These are phyloP conservation scores for Parasitella parasitica DNA, from an alignment of 371 early-diverging fungal genomes.

Conservation along the genomic window DNA sequence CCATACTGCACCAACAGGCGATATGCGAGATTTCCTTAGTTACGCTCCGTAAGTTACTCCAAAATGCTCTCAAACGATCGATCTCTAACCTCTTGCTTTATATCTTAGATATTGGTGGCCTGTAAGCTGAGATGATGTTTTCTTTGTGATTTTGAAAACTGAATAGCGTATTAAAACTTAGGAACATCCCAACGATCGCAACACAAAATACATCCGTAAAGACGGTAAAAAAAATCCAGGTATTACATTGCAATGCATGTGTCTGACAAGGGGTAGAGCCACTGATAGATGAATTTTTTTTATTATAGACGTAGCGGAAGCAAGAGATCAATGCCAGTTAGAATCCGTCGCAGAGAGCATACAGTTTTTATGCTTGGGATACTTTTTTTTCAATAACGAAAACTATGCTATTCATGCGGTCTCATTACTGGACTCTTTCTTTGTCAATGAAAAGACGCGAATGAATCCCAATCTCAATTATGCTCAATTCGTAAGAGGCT, in stretches of 20 bases:
- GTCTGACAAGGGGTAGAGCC: neutral
- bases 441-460: slow-evolving; percentile 31
- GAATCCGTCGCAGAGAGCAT: slow-evolving; percentile 38
- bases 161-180: neutral
- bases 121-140: slow-evolving; percentile 16
- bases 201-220: slow-evolving; percentile 29
- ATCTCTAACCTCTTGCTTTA: too few relatives aligned
- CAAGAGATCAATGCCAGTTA: slow-evolving; percentile 38
- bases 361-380: slow-evolving; percentile 32
- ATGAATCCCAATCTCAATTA: slow-evolving; percentile 47
- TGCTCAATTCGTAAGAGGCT: slow-evolving; percentile 41
- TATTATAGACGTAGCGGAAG: slow-evolving; percentile 22
- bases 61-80: too few relatives aligned
- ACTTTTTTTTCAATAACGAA: slow-evolving; percentile 25
- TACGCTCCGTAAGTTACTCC: slow-evolving; percentile 45
- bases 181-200: slow-evolving; percentile 11
- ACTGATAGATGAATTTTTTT: neutral
- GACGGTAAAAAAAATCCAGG: slow-evolving; percentile 50
- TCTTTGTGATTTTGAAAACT: neutral
- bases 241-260: neutral
- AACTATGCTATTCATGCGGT: slow-evolving; percentile 36
- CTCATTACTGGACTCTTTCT: slow-evolving; percentile 28
- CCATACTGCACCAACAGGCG: slow-evolving; percentile 38
- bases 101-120: slow-evolving; percentile 44
- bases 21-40: slow-evolving; percentile 38